Conservation (phyloP, 768 basidiomycete genomes). For the Roridomyces roridus region DNA sequence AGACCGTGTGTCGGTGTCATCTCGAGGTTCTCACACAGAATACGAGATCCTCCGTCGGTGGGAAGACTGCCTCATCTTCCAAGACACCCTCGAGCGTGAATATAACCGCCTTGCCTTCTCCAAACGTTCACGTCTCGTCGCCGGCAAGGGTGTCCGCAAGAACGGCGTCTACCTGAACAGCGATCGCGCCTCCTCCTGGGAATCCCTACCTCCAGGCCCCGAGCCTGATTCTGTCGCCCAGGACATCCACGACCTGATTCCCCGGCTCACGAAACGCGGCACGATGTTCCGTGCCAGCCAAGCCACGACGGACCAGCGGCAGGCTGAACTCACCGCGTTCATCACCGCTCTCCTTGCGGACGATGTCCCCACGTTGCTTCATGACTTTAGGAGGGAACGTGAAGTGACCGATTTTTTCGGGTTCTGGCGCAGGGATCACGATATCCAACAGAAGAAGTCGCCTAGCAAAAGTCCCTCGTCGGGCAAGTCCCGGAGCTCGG, state of each 20-base stretch:
- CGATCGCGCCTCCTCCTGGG: slow-evolving; percentile 82
- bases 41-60: slow-evolving; percentile 83
- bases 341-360: slow-evolving; percentile 63
- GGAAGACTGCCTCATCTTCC: slow-evolving; percentile 85
- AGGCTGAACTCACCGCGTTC: slow-evolving; percentile 63
- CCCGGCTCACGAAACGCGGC: slow-evolving; percentile 72
- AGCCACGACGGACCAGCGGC: slow-evolving; percentile 67
- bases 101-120: slow-evolving; percentile 67
- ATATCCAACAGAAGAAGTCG: slow-evolving; percentile 49
- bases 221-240: slow-evolving; percentile 75
- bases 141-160: slow-evolving; percentile 80
- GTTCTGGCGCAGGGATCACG: slow-evolving; percentile 76
- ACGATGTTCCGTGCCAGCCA: slow-evolving; percentile 76
- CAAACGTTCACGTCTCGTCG: slow-evolving; percentile 69
- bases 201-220: slow-evolving; percentile 85
- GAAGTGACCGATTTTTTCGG: slow-evolving; percentile 80
- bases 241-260: slow-evolving; percentile 70
- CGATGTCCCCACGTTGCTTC: slow-evolving; percentile 67
- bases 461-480: slow-evolving; percentile 17
- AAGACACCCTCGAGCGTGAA: slow-evolving; percentile 70
- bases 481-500: slow-evolving; percentile 45
- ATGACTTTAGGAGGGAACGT: slow-evolving; percentile 65
- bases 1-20: slow-evolving; percentile 46
- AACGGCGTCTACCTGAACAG: slow-evolving; percentile 67
- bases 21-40: slow-evolving; percentile 44